Conservation (phyloP, 768 basidiomycete genomes). For the Gelatoporia subvermispora region DNA sequence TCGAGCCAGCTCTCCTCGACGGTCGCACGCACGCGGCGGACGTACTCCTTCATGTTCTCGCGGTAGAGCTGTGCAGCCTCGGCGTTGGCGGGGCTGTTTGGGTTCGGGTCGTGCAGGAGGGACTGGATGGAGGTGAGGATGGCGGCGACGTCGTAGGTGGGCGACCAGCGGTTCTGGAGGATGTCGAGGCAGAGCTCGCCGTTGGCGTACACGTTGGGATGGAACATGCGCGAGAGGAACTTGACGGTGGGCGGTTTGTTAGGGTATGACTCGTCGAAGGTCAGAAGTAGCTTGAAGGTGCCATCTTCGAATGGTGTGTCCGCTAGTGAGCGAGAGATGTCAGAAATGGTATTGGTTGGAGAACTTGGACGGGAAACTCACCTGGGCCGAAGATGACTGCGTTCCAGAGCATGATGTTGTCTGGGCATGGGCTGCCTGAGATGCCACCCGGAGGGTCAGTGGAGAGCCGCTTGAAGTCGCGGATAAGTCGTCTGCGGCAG, state of each 20-base stretch:
- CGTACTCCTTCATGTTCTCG: constrained; percentile 99
- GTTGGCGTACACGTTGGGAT: constrained; percentile 98
- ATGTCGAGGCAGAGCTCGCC: constrained; percentile 98
- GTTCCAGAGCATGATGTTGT: constrained; percentile 99
- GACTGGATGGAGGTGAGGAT: constrained; percentile 96
- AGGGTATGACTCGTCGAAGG: constrained; percentile 97
- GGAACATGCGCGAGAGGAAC: constrained; percentile 97
- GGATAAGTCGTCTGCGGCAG: constrained; percentile 91
- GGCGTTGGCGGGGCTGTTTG: constrained; percentile 96
- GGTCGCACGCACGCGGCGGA: constrained; percentile 85
- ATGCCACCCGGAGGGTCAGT: constrained; percentile 95
- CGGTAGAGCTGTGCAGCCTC: constrained; percentile 96
- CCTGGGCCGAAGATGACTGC: constrained; percentile 99
- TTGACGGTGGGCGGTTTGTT: constrained; percentile 98
- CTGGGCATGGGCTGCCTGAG: constrained; percentile 93
- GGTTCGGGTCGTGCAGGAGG: constrained; percentile 95
- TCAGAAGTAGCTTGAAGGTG: constrained; percentile 93
- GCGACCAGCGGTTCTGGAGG: constrained; percentile 97
- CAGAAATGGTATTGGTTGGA: not conserved
- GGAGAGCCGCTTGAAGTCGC: constrained; percentile 95
- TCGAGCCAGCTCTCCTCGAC: constrained; percentile 97
- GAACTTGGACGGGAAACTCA: constrained; percentile 33
- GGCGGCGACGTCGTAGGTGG: constrained; percentile 98
- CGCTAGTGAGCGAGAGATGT: constrained; percentile 40
- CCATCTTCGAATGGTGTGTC: constrained; percentile 99